Conservation (phyloP, 805 yeast genomes). For the Myxozyma monticola region DNA sequence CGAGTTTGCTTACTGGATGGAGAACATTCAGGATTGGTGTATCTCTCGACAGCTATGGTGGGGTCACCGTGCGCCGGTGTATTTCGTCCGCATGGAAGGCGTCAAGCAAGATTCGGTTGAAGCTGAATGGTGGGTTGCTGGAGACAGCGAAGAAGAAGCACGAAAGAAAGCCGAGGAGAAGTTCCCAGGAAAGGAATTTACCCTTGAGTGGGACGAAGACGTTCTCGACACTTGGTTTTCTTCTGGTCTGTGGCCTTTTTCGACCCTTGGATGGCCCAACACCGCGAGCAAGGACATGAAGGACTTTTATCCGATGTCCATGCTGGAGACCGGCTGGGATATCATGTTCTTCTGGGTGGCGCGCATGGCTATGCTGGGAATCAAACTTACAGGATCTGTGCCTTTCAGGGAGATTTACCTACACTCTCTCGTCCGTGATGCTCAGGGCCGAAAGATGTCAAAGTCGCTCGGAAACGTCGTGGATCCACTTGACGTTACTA, state of each 20-base stretch:
- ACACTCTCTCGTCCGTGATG: constrained; percentile 97
- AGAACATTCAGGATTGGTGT: constrained; percentile 98
- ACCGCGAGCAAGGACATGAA: constrained; percentile 63
- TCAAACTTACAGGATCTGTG: constrained; percentile 83
- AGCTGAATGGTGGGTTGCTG: constrained; percentile 87
- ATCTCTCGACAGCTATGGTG: constrained; percentile 92
- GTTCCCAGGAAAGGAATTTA: constrained; percentile 68
- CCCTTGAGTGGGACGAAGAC: constrained; percentile 93
- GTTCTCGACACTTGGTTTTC: constrained; percentile 99
- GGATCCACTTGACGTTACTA: constrained; percentile 92
- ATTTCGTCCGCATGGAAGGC: constrained; percentile 81
- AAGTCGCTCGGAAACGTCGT: constrained; percentile 95
- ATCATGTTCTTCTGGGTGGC: constrained; percentile 98
- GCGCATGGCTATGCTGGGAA: constrained; percentile 89
- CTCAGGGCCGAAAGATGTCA: constrained; percentile 99
- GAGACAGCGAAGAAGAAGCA: constrained; percentile 81
- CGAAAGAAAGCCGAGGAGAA: constrained; percentile 70
- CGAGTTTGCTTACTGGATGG: constrained; percentile 94
- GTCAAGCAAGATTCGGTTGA: constrained; percentile 57
- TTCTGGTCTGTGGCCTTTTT: constrained; percentile 96
- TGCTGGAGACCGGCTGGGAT: constrained; percentile 99
- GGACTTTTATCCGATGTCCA: constrained; percentile 81
- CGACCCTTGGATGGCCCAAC: constrained; percentile 95
- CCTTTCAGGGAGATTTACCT: constrained; percentile 98
- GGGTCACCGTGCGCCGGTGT: constrained; percentile 98